phyloP scores from a whole-genome alignment of 371 early-diverging fungal species.

The Funneliformis caledonium region DNA sequence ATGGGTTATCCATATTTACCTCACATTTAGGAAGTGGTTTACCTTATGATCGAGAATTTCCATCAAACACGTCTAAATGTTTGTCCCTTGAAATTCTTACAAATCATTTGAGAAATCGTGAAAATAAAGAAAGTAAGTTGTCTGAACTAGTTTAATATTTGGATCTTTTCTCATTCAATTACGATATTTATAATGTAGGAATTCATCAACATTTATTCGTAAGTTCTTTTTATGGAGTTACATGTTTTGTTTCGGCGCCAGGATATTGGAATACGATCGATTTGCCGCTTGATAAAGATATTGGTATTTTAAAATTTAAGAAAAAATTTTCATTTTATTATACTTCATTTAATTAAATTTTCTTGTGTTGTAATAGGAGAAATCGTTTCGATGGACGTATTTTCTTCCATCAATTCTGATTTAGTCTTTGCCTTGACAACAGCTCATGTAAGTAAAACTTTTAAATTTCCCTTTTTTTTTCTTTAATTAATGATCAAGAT shows the following conservation, averaged over 20 bases:
- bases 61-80: neutral
- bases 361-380: conserved; percentile 24
- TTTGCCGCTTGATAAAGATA: conserved; percentile 21
- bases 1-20: conserved; percentile 30
- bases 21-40: conserved; percentile 5
- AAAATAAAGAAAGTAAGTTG: neutral
- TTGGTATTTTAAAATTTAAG: conserved; percentile 1
- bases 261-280: conserved; percentile 33
- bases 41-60: neutral
- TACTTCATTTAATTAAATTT: neutral
- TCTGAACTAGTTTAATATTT: neutral
- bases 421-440: conserved; percentile 27
- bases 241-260: conserved; percentile 21
- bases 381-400: conserved; percentile 31
- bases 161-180: neutral
- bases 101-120: neutral
- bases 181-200: neutral
- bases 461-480: neutral
- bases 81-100: neutral
- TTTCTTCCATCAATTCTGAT: conserved; percentile 12
- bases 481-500: neutral
- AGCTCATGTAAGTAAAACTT: conserved; percentile 20
- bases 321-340: neutral
- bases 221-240: conserved; percentile 32
- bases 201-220: conserved; percentile 19